Percentiles rank a stretch among this genome's conserved stretches.
These are phyloP conservation scores for Talaromyces rugulosus DNA, from an alignment of 2,329 filamentous ascomycete species.

Conservation along the genomic window DNA sequence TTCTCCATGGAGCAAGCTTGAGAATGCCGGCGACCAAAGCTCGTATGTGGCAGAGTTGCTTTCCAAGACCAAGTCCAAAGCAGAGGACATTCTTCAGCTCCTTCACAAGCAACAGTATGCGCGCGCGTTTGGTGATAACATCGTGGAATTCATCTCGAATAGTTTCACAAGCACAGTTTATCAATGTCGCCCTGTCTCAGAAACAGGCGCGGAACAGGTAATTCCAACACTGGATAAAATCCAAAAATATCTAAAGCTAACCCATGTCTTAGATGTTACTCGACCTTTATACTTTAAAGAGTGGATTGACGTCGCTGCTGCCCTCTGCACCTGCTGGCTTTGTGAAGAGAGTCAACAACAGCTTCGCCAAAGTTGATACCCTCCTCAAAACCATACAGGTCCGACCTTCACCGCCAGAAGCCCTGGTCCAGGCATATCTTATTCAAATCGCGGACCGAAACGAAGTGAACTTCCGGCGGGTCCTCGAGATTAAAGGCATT, in stretches of 20 bases:
- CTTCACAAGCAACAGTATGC: constrained; percentile 91
- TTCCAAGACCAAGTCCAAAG: constrained; percentile 64
- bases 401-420: constrained; percentile 83
- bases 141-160: constrained; percentile 81
- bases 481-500: constrained; percentile 92
- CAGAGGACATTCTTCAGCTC: constrained; percentile 69
- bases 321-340: constrained; percentile 61
- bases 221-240: constrained; percentile 12
- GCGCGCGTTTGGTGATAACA: constrained; percentile 87
- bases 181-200: constrained; percentile 83
- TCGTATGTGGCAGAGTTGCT: constrained; percentile 83
- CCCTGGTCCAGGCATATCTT: constrained; percentile 91
- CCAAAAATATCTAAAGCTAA: constrained; percentile 5
- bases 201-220: constrained; percentile 89
- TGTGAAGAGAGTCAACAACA: constrained; percentile 77
- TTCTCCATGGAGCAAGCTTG: constrained; percentile 90
- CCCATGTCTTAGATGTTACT: constrained; percentile 71
- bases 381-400: constrained; percentile 96
- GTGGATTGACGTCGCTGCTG: constrained; percentile 45
- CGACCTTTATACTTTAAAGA: constrained; percentile 72
- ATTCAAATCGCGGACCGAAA: constrained; percentile 94
- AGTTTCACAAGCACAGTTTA: constrained; percentile 80
- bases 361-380: constrained; percentile 82
- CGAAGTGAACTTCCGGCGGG: constrained; percentile 92
- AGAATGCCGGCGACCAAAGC: constrained; percentile 89